Base-by-base conservation (phyloP, 139 green algal species). In the Pedinophyceae sp. region DNA sequence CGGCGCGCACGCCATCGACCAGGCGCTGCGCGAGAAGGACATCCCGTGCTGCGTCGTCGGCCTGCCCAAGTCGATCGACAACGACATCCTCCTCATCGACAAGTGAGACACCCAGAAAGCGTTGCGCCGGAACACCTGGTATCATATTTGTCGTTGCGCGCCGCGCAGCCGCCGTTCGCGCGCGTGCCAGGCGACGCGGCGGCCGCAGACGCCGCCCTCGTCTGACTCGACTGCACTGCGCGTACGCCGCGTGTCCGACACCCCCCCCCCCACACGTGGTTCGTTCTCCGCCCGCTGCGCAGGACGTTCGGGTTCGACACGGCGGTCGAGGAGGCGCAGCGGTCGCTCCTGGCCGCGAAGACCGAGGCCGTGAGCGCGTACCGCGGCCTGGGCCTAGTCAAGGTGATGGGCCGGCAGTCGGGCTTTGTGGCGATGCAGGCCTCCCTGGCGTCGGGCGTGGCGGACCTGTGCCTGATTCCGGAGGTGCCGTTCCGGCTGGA, bases 1-100 rank as follows among this genome's bases (percentile, higher is more conserved):
- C 55, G 23, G 46, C n/a, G 48, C 48, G 22, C 4, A 29, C 48
- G 48, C 20, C 22, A 53, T 53, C 48, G 22, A 53, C 22, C 23
- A 38, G n/a, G 48, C 23, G 22, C 10, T 53, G 48, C 58, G 74
- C 52, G 54, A 55, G 29, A 72, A 83, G 57, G 68, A 64, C 51
- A 75, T 95, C 27, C 23, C 74, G 3, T 93, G 81, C 71, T 67
- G 65, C 17, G 80, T 95, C 16, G 72, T 91, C 30, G 87, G 84
- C 25, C 75, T 97, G 43, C 90, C 90, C 30, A 98, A 98, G 72
- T 95, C 85, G 25, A 97, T 98, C 26, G 90, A 98, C 64, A 98
- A 98, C 49, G 89, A 98, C 75, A 95, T 98, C 60, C 71, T 93
- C 45, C 52, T 86, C 43, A 88, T 91, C 47, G 34, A 43, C 13